phyloP scores from a whole-genome alignment of 306 rosid genomes.

The Macrotyloma uniflorum region DNA sequence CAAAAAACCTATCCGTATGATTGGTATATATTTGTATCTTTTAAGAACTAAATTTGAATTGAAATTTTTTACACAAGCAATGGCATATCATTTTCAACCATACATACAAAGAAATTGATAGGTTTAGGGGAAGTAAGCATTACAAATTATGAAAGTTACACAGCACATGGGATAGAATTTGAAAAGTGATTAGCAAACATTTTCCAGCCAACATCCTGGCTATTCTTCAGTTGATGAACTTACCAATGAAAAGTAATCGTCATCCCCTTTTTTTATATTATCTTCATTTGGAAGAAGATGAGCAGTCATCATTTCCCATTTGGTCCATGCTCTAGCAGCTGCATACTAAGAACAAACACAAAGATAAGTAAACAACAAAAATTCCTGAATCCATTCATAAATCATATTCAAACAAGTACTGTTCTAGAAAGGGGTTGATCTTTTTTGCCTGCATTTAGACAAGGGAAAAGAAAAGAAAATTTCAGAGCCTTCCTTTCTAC shows the following conservation, averaged over 20 bases:
- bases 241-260: slow-evolving; percentile 85
- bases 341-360: slow-evolving; percentile 65
- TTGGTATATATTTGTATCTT: not conserved
- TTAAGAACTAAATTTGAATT: slow-evolving; percentile 4
- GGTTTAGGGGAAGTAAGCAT: not conserved
- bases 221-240: slow-evolving; percentile 30
- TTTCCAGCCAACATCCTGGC: slow-evolving; percentile 2
- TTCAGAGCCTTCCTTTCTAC: not conserved
- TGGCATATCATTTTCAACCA: slow-evolving; percentile 13
- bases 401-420: slow-evolving; percentile 22
- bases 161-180: not conserved
- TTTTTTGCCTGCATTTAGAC: slow-evolving; percentile 9
- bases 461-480: not conserved
- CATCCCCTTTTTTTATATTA: slow-evolving; percentile 75
- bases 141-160: not conserved
- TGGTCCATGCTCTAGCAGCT: slow-evolving; percentile 99
- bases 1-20: not conserved
- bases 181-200: not conserved
- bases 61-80: not conserved
- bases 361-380: slow-evolving; percentile 28
- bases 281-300: slow-evolving; percentile 91
- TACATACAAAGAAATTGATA: not conserved
- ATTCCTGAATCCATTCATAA: slow-evolving; percentile 25
- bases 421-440: not conserved
- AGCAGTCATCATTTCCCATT: slow-evolving; percentile 98